Evolutionary conservation across 164 flowering plant species (phyloP).

Genomic region (Malania oleifera): DNA sequence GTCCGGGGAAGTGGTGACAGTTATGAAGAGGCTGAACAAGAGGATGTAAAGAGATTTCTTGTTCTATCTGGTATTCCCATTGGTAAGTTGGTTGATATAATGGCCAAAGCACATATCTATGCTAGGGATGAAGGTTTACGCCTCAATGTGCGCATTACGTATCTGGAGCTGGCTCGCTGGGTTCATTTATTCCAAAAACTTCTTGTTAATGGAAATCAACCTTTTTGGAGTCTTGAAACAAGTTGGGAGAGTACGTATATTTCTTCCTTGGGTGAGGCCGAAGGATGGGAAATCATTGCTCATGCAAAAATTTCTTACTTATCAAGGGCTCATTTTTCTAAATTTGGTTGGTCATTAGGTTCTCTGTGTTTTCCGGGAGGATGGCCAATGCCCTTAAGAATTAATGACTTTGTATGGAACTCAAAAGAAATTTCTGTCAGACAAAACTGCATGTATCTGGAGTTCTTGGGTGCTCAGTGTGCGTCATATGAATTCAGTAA

Average conservation of each 20-base stretch:
- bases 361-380: slow-evolving; percentile 78
- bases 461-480: slow-evolving; percentile 57
- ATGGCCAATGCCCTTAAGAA: slow-evolving; percentile 64
- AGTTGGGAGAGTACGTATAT: slow-evolving; percentile 93
- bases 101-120: slow-evolving; percentile 74
- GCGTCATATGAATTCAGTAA: slow-evolving; percentile 33
- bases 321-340: slow-evolving; percentile 21
- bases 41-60: slow-evolving; percentile 66
- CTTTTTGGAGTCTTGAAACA: slow-evolving; percentile 64
- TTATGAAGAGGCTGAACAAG: slow-evolving; percentile 34
- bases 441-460: slow-evolving; percentile 71
- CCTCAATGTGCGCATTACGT: slow-evolving; percentile 42
- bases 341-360: slow-evolving; percentile 18
- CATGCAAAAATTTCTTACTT: slow-evolving; percentile 38
- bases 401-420: slow-evolving; percentile 42
- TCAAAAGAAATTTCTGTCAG: slow-evolving; percentile 56
- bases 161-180: slow-evolving; percentile 88
- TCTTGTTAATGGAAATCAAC: slow-evolving; percentile 56
- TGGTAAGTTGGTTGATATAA: slow-evolving; percentile 49
- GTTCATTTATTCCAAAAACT: slow-evolving; percentile 78
- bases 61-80: slow-evolving; percentile 63
- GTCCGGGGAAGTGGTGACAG: slow-evolving; percentile 20
- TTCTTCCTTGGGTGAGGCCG: slow-evolving; percentile 68
- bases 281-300: slow-evolving; percentile 44
- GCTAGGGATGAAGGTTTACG: slow-evolving; percentile 48